phyloP scores from a whole-genome alignment of 352 stramenopile genomes.

The Globisporangium camurandrum region DNA sequence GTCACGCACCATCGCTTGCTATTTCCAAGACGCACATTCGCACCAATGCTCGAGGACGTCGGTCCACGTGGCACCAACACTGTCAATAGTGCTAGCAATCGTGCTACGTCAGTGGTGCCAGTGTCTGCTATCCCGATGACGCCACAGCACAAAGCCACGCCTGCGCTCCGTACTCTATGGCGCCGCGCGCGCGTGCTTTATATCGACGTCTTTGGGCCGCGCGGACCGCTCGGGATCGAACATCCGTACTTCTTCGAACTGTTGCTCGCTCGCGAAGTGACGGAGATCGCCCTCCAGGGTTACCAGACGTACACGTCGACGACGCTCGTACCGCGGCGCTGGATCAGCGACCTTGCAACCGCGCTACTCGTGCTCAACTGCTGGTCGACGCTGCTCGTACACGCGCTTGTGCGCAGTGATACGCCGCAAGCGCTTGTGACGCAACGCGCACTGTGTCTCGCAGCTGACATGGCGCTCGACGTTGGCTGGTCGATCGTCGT shows the following conservation, averaged over 20 bases:
- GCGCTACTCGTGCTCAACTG: slow-evolving; percentile 1
- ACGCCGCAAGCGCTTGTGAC: slow-evolving; percentile 9
- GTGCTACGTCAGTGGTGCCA: too few relatives aligned
- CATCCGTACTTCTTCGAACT: slow-evolving; percentile 1
- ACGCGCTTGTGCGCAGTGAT: too few relatives aligned
- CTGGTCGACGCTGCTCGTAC: not conserved
- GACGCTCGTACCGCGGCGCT: slow-evolving; percentile 1
- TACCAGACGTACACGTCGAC: slow-evolving; percentile 20
- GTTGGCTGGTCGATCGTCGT: slow-evolving; percentile 21
- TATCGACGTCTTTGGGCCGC: not conserved
- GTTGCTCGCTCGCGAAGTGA: slow-evolving; percentile 13
- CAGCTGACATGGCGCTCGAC: slow-evolving; percentile 17
- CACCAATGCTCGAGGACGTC: too few relatives aligned
- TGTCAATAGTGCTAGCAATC: not conserved
- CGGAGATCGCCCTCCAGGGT: slow-evolving; percentile 2
- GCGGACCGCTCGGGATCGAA: not conserved
- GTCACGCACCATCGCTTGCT: not conserved
- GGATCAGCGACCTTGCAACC: not conserved
- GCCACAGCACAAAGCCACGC: not conserved
- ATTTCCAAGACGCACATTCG: too few relatives aligned
- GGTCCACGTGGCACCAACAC: not conserved
- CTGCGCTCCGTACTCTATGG: too few relatives aligned
- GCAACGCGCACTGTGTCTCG: slow-evolving; percentile 14
- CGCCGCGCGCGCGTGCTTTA: not conserved
- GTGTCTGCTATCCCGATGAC: too few relatives aligned